phyloP scores from a whole-genome alignment of 305 asterid genomes.

The Rubia tinctorum region DNA sequence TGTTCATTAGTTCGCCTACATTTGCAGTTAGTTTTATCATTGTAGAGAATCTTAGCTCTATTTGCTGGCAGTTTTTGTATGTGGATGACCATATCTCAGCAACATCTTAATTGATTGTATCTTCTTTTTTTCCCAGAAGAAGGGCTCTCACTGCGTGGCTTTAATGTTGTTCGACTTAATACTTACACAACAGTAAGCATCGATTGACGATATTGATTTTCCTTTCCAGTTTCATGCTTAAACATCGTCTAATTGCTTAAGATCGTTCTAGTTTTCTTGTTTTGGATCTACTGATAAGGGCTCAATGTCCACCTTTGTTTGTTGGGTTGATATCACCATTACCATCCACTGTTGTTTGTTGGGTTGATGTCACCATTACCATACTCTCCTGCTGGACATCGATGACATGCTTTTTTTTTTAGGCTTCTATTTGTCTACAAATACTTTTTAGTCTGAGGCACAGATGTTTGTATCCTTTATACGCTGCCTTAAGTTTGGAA shows the following conservation, averaged over 20 bases:
- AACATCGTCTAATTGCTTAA: background rate
- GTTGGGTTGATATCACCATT: background rate
- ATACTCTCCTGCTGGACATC: background rate
- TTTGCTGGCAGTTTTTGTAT: background rate
- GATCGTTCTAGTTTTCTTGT: background rate
- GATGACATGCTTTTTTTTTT: background rate
- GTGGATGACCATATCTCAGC: background rate
- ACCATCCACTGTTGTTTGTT: background rate
- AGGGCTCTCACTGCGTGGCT: constrained; percentile 72
- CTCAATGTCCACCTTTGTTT: background rate
- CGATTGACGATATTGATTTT: background rate
- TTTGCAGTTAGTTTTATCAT: background rate
- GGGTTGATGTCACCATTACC: background rate
- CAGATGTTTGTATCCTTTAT: background rate
- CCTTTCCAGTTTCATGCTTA: constrained; percentile 1
- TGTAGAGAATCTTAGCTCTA: constrained; percentile 6
- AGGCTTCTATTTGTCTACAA: background rate
- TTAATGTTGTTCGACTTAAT: constrained; percentile 71
- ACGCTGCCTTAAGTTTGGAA: background rate
- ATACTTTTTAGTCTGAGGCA: background rate
- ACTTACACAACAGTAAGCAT: constrained; percentile 70
- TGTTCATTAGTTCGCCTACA: background rate
- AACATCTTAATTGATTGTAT: constrained; percentile 12
- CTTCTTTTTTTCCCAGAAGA: constrained; percentile 49
- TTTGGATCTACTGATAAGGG: background rate